These are phyloP conservation scores for Zelonia costaricensis DNA, from an alignment of 208 protist genomes.

Conservation along the genomic window DNA sequence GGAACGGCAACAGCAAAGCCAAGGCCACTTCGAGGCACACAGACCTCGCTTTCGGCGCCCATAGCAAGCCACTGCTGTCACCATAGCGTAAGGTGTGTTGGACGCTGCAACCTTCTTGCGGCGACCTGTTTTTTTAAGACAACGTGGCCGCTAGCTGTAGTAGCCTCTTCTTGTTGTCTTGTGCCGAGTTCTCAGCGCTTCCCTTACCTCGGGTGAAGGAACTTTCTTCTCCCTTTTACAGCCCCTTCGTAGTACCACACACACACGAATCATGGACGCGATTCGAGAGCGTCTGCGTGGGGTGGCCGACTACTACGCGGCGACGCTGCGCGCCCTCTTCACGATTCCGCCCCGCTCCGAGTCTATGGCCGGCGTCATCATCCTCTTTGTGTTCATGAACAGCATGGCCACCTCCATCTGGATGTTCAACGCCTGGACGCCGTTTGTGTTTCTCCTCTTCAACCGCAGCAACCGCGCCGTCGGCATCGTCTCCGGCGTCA, in stretches of 20 bases:
- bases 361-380: constrained; percentile 61
- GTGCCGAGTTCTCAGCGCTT: not conserved
- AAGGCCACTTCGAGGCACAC: too few species aligned
- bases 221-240: too few species aligned
- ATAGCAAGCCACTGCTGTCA: too few species aligned
- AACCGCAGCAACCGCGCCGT: constrained; percentile 60
- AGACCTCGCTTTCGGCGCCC: too few species aligned
- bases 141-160: too few species aligned
- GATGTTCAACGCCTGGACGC: constrained; percentile 76
- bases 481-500: constrained; percentile 61
- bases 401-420: constrained; percentile 73
- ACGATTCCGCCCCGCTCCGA: constrained; percentile 33
- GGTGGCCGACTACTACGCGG: constrained; percentile 17
- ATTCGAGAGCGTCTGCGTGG: not conserved
- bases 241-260: too few species aligned
- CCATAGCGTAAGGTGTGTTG: too few species aligned
- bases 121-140: too few species aligned
- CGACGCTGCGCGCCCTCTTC: constrained; percentile 15
- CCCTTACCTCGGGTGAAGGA: too few species aligned
- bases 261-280: not conserved
- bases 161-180: too few species aligned
- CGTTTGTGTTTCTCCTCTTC: constrained; percentile 60
- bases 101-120: too few species aligned
- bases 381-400: constrained; percentile 73
- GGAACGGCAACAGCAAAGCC: too few species aligned